Conservation (phyloP, 805 yeast genomes). For the Spathaspora sp. region DNA sequence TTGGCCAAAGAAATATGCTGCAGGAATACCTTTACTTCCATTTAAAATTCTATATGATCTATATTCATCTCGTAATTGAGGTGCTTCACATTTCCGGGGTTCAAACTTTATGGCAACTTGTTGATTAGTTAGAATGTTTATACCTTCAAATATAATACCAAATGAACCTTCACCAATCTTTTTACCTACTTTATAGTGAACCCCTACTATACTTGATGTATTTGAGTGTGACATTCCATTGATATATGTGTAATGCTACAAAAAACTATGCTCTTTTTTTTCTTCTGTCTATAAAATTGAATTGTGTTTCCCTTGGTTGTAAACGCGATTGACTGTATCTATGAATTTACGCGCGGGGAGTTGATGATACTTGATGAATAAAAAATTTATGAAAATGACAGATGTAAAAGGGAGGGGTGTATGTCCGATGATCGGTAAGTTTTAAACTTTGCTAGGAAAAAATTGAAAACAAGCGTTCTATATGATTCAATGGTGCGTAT, state of each 20-base stretch:
- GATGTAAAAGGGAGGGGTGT: too few relatives aligned
- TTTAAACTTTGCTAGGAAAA: too few relatives aligned
- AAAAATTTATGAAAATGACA: too few relatives aligned
- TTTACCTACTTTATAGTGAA: slow-evolving; percentile 94
- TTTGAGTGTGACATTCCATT: slow-evolving; percentile 36
- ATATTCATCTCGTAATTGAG: slow-evolving; percentile 94
- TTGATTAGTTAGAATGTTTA: slow-evolving; percentile 83
- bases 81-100: slow-evolving; percentile 95
- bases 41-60: slow-evolving; percentile 86
- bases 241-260: background rate
- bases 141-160: slow-evolving; percentile 96
- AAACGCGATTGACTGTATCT: too few relatives aligned
- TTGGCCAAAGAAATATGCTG: slow-evolving; percentile 97
- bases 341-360: too few relatives aligned
- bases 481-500: too few relatives aligned
- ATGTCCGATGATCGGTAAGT: too few relatives aligned
- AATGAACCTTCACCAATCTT: slow-evolving; percentile 98
- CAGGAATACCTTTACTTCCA: slow-evolving; percentile 84
- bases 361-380: too few relatives aligned
- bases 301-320: background rate
- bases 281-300: background rate
- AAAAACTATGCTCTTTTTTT: background rate
- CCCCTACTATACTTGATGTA: slow-evolving; percentile 70
- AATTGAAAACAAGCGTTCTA: too few relatives aligned
- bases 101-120: slow-evolving; percentile 97